Evolutionary conservation across 129 eudicot genomes (phyloP).

Genomic region (Cynara cardunculus): DNA sequence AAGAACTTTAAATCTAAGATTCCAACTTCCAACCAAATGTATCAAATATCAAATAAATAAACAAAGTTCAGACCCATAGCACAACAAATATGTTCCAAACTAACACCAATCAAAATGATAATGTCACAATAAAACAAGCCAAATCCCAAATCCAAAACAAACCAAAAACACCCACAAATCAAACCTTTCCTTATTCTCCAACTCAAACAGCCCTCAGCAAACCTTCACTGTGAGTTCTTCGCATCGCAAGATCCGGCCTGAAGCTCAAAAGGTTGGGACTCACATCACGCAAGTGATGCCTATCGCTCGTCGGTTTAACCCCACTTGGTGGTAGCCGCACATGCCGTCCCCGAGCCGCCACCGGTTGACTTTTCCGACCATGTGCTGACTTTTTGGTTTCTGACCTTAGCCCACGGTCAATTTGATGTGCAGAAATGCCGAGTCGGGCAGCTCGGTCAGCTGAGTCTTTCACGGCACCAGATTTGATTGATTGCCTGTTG

Average conservation of each 20-base stretch:
- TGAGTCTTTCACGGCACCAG: slow-evolving; percentile 65
- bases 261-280: slow-evolving; percentile 47
- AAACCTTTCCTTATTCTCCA: slow-evolving; percentile 17
- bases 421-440: slow-evolving; percentile 57
- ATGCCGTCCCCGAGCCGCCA: slow-evolving; percentile 42
- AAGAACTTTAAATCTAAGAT: neutral
- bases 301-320: slow-evolving; percentile 33
- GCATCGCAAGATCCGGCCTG: slow-evolving; percentile 47
- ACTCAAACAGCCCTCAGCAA: slow-evolving; percentile 53
- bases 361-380: slow-evolving; percentile 54
- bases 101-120: slow-evolving; percentile 19
- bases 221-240: slow-evolving; percentile 74
- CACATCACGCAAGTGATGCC: slow-evolving; percentile 39
- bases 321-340: slow-evolving; percentile 72
- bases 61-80: slow-evolving; percentile 17
- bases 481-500: slow-evolving; percentile 72
- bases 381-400: slow-evolving; percentile 55
- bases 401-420: slow-evolving; percentile 53
- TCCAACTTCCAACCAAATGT: neutral
- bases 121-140: slow-evolving; percentile 3
- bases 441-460: slow-evolving; percentile 78
- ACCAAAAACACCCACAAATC: slow-evolving; percentile 10
- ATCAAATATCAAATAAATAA: slow-evolving; percentile 8
- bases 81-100: slow-evolving; percentile 6
- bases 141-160: slow-evolving; percentile 4